phyloP scores from a whole-genome alignment of 768 basidiomycete species.

The Mycena crocata region DNA sequence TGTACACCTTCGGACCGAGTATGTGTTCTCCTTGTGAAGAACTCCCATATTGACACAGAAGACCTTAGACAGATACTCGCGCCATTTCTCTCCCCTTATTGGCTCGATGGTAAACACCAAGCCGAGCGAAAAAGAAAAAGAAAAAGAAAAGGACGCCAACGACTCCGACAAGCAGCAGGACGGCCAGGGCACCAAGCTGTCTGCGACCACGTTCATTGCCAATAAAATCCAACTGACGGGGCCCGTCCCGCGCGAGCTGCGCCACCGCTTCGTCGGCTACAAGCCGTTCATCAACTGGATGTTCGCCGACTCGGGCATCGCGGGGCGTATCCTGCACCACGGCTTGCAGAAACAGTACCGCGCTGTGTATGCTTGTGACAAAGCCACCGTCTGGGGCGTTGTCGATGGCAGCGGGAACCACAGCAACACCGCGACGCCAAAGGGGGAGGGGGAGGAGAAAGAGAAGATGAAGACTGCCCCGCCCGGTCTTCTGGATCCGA shows the following conservation, averaged over 20 bases:
- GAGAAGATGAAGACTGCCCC: constrained; percentile 19
- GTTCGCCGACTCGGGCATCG: constrained; percentile 51
- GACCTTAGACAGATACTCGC: constrained; percentile 44
- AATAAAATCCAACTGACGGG: constrained; percentile 58
- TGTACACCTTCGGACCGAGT: constrained; percentile 56
- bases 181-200: constrained; percentile 28
- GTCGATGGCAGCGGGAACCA: constrained; percentile 32
- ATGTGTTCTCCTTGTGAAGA: constrained; percentile 18
- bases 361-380: constrained; percentile 52
- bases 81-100: constrained; percentile 57
- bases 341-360: constrained; percentile 54
- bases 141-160: too few relatives aligned
- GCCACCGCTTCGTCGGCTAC: constrained; percentile 52
- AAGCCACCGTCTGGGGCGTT: constrained; percentile 49
- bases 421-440: not conserved
- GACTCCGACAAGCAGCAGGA: constrained; percentile 23
- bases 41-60: not conserved
- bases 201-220: constrained; percentile 53
- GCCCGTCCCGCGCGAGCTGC: constrained; percentile 53
- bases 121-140: constrained; percentile 15
- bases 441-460: constrained; percentile 33
- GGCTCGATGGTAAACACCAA: constrained; percentile 47
- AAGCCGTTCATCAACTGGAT: constrained; percentile 54
- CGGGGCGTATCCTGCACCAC: constrained; percentile 52
- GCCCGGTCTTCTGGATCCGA: constrained; percentile 1